Evolutionary conservation across 2,329 filamentous ascomycete species (phyloP), one percentile per base, ranked within the genome.

Genomic region (Geosmithia flava): DNA sequence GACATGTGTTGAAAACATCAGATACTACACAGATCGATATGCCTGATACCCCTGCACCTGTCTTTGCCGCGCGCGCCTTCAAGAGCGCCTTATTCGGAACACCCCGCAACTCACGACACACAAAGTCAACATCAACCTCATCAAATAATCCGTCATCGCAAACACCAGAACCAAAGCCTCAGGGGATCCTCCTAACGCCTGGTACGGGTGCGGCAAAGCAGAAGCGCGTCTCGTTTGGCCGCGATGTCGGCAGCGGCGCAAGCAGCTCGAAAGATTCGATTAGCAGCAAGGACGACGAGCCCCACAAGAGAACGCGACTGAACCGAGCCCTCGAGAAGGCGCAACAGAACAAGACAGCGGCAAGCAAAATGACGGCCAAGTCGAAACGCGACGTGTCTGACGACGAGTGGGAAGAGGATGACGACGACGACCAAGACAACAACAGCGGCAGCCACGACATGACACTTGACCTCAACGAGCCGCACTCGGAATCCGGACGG

Each of bases 381-480:
- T 51, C 49, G 43, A 52, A 20, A 19, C 52, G 58, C 42, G 49
- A 55, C 7, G 8, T 13, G 15, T 62, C 58, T 2, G 64, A 76
- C 2, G 73, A 71, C 20, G 71, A 70, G 20, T 78, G 75, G 74
- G 76, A 79, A 50, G 73, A 75, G 44, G 70, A 75, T 7, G 67
- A 66, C 13, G 57, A 66, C 13, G 57, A 37, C n/a, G 72, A 75
- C 5, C 68, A 74, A 5, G 68, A 67, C 13, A 64, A 68, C 3
- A 67, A 68, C 16, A 64, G 65, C 39, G 59, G 65, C 33, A 75
- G 78, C 47, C 70, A 74, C 48, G 83, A 88, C 55, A 67, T 81
- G 49, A 87, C 84, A 0, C 65, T 82, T 45, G 85, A 89, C 56
- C 66, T 87, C 45, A 83, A 83, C 52, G 81, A 87, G 56, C 85